Percentiles rank a stretch among this genome's conserved stretches.
Evolutionary conservation across 768 basidiomycete genomes (phyloP).

Genomic region (Mycena galopus): DNA sequence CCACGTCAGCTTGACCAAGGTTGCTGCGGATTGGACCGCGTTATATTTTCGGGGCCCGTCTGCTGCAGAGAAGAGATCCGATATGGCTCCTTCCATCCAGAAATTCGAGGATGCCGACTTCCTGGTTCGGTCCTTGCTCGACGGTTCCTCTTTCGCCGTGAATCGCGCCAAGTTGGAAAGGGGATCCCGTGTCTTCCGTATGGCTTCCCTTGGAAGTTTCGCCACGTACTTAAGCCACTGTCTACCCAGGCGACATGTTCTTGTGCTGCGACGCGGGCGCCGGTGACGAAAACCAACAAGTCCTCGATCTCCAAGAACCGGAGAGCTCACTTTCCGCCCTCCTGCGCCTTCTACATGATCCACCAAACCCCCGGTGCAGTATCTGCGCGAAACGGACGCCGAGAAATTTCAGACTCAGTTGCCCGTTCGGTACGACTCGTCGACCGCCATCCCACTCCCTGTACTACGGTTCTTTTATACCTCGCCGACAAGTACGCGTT

Average conservation of each 20-base stretch:
- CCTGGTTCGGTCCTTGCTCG: constrained; percentile 65
- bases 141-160: constrained; percentile 64
- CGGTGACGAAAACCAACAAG: constrained; percentile 37
- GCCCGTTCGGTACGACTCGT: constrained; percentile 53
- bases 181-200: constrained; percentile 74
- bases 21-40: constrained; percentile 16
- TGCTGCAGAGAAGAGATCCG: neutral
- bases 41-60: constrained; percentile 18
- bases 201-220: constrained; percentile 40
- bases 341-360: constrained; percentile 68
- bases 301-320: constrained; percentile 70
- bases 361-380: constrained; percentile 61
- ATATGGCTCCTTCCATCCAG: constrained; percentile 18
- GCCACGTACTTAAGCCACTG: constrained; percentile 16
- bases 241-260: constrained; percentile 75
- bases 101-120: constrained; percentile 67
- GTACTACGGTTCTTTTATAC: constrained; percentile 68
- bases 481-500: constrained; percentile 79
- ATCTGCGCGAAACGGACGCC: constrained; percentile 38
- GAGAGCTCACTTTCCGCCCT: constrained; percentile 62
- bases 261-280: constrained; percentile 61
- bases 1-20: no score
- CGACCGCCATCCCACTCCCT: constrained; percentile 73
- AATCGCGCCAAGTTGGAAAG: constrained; percentile 60
- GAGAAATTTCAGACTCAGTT: constrained; percentile 47